These are phyloP conservation scores for Chytriomyces sp. DNA, from an alignment of 192 early-diverging fungal genomes.

Conservation along the genomic window DNA sequence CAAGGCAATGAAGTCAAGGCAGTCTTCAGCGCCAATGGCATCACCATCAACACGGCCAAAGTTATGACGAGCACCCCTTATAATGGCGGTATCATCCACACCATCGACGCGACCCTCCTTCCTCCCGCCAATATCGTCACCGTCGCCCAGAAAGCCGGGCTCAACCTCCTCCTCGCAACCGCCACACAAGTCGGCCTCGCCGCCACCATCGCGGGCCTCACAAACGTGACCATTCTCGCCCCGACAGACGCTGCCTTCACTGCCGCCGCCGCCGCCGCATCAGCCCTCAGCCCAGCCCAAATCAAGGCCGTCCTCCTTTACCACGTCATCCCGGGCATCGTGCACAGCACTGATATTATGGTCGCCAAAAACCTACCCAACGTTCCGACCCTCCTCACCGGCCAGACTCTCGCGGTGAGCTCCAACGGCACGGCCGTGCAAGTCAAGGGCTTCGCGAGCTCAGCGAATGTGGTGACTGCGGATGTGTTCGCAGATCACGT, in stretches of 20 bases:
- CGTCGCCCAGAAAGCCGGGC: constrained; percentile 3
- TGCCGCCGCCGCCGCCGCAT: constrained; percentile 20
- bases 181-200: constrained; percentile 19
- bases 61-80: constrained; percentile 35
- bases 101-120: constrained; percentile 43
- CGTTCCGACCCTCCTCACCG: too few relatives aligned
- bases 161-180: constrained; percentile 20
- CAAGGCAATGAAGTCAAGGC: constrained; percentile 12
- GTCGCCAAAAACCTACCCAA: neutral
- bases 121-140: constrained; percentile 31
- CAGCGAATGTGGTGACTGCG: constrained; percentile 35
- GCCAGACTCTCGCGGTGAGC: constrained; percentile 17
- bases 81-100: constrained; percentile 41
- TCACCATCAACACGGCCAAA: too few relatives aligned
- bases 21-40: too few relatives aligned
- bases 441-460: constrained; percentile 41
- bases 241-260: constrained; percentile 28
- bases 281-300: constrained; percentile 32
- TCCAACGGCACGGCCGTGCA: constrained; percentile 27
- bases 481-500: constrained; percentile 43
- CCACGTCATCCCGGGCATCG: constrained; percentile 30
- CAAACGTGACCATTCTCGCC: constrained; percentile 35
- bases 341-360: too few relatives aligned
- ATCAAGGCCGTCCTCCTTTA: constrained; percentile 31
- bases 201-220: constrained; percentile 19